Conservation (phyloP, 345 rosid species). For the Balakata baccata region DNA sequence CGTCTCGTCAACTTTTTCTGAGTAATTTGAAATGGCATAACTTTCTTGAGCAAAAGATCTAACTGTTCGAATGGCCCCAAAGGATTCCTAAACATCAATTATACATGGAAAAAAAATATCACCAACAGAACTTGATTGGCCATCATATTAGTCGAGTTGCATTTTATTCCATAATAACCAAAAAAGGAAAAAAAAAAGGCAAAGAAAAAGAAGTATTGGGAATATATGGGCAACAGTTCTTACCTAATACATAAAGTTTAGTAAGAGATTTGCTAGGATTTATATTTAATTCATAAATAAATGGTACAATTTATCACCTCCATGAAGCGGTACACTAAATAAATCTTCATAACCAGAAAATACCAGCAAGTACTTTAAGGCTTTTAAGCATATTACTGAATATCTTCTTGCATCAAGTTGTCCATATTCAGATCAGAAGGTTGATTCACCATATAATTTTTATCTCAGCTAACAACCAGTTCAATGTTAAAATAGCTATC, state of each 20-base stretch:
- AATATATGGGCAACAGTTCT: not conserved
- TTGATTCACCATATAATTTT: not conserved
- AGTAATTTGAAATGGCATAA: conserved; percentile 60
- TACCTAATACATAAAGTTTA: not conserved
- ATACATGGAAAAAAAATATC: conserved; percentile 5
- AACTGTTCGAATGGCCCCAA: conserved; percentile 92
- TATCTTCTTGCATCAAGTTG: not conserved
- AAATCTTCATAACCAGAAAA: not conserved
- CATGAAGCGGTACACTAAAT: not conserved
- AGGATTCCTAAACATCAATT: conserved; percentile 63
- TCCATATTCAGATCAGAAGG: not conserved
- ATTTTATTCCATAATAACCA: not conserved
- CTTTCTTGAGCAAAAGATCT: conserved; percentile 91
- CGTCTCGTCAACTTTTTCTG: conserved; percentile 84
- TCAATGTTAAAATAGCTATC: not conserved
- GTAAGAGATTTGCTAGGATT: not conserved
- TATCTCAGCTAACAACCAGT: not conserved
- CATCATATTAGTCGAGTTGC: not conserved
- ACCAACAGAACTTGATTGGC: not conserved
- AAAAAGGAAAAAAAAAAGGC: not conserved
- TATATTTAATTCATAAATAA: not conserved
- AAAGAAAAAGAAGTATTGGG: not conserved
- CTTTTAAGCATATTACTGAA: not conserved
- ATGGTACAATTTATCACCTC: not conserved
- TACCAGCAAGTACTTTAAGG: not conserved